A percentile compares a stretch with the other conserved stretches of the same genome.
These are phyloP conservation scores for Neurospora crassa DNA, from an alignment of 2,329 filamentous ascomycete species.

Conservation along the genomic window DNA sequence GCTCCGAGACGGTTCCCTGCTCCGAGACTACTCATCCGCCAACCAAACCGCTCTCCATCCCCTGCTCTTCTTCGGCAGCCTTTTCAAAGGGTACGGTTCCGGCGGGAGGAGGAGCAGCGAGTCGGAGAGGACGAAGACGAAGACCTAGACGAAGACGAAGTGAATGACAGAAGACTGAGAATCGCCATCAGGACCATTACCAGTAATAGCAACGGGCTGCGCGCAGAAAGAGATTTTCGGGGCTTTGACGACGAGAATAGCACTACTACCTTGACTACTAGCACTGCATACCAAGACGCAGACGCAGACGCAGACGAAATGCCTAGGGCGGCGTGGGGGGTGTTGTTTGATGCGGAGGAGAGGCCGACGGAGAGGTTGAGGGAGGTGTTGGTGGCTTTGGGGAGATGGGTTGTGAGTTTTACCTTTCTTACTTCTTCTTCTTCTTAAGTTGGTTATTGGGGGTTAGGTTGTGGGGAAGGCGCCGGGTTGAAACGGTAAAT, in stretches of 20 bases:
- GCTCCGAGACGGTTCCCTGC: not conserved
- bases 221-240: not conserved
- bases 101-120: not conserved
- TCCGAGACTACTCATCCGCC: not conserved
- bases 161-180: too few relatives aligned
- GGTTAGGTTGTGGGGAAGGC: not conserved
- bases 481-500: not conserved
- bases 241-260: not conserved
- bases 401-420: slow-evolving; percentile 56
- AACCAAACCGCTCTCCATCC: not conserved
- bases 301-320: not conserved
- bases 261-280: not conserved
- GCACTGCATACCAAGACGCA: not conserved
- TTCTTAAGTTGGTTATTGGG: not conserved
- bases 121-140: not conserved
- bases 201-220: not conserved
- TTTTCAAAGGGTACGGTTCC: not conserved
- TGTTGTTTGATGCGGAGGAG: slow-evolving; percentile 59
- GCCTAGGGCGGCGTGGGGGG: slow-evolving; percentile 46
- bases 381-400: slow-evolving; percentile 64
- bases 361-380: slow-evolving; percentile 58
- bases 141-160: too few relatives aligned
- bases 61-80: not conserved
- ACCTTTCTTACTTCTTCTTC: slow-evolving; percentile 3
- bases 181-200: not conserved